Percentiles rank a stretch among this genome's conserved stretches.
phyloP scores from a whole-genome alignment of 805 yeast species.

The Schwanniomyces yamadae region DNA sequence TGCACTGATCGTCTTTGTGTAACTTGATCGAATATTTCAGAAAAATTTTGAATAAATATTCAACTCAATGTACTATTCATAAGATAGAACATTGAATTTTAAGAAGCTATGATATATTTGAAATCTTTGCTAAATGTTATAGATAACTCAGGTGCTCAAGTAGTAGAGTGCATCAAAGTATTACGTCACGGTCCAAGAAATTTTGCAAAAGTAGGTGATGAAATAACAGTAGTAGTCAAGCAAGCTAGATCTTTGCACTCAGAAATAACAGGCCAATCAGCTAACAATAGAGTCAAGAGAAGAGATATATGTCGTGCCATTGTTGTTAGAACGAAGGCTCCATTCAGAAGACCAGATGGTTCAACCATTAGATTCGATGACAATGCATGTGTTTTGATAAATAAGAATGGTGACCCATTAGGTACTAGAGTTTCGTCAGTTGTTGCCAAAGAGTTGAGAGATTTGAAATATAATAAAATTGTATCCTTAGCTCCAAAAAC shows the following conservation, averaged over 20 bases:
- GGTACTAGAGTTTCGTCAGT: conserved; percentile 91
- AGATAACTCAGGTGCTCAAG: conserved; percentile 93
- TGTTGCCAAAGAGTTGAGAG: conserved; percentile 87
- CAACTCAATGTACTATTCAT: neutral
- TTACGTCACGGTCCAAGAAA: conserved; percentile 83
- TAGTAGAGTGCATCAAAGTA: conserved; percentile 95
- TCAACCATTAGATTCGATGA: conserved; percentile 86
- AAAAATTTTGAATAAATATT: no score
- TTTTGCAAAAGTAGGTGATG: conserved; percentile 86
- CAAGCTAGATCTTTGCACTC: conserved; percentile 78
- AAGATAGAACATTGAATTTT: neutral
- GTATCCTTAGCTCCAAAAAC: conserved; percentile 85
- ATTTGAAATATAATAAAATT: conserved; percentile 79
- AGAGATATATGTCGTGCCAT: conserved; percentile 97
- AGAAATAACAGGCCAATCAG: conserved; percentile 69
- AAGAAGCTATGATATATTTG: conserved; percentile 92
- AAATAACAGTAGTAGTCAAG: conserved; percentile 90
- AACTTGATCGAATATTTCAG: no score
- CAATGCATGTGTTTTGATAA: conserved; percentile 93
- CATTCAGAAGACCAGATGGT: conserved; percentile 79
- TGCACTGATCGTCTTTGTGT: no score
- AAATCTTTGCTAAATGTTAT: conserved; percentile 86
- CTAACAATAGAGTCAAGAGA: conserved; percentile 80
- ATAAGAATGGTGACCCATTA: conserved; percentile 89
- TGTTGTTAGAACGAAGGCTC: conserved; percentile 87